phyloP scores from a whole-genome alignment of 2,329 filamentous ascomycete genomes.

The Dactylellina haptotyla region DNA sequence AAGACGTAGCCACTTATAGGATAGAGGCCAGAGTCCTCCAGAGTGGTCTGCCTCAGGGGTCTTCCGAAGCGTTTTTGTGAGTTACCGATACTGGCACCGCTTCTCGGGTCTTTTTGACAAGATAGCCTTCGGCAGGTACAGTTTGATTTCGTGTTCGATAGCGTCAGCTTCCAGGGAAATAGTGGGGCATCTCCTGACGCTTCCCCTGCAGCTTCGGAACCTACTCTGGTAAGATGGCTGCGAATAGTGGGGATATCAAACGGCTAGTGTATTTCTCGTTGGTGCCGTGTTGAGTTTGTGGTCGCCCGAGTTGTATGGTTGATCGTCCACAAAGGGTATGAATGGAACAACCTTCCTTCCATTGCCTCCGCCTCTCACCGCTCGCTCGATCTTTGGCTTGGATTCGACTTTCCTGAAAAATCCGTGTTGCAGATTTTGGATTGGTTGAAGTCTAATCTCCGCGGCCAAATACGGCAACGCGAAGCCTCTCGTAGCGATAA shows the following conservation, averaged over 20 bases:
- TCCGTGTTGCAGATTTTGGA: not conserved
- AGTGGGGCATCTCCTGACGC: not conserved
- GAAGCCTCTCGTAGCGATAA: conserved; percentile 7
- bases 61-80: too few relatives aligned
- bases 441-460: not conserved
- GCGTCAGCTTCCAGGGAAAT: not conserved
- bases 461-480: conserved; percentile 5
- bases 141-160: not conserved
- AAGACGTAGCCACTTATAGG: too few relatives aligned
- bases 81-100: too few relatives aligned
- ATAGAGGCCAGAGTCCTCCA: too few relatives aligned
- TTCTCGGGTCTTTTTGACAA: not conserved
- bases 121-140: not conserved
- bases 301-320: not conserved
- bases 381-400: conserved; percentile 5
- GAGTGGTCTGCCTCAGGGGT: too few relatives aligned
- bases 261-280: not conserved
- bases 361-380: conserved; percentile 2
- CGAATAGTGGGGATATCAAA: not conserved
- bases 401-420: conserved; percentile 16
- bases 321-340: not conserved
- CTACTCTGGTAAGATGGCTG: conserved; percentile 4
- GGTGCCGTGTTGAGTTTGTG: not conserved
- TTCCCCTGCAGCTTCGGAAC: conserved; percentile 1
- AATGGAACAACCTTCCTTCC: not conserved